Evolutionary conservation across 257 asterid species (phyloP).

Genomic region (Petrea volubilis): DNA sequence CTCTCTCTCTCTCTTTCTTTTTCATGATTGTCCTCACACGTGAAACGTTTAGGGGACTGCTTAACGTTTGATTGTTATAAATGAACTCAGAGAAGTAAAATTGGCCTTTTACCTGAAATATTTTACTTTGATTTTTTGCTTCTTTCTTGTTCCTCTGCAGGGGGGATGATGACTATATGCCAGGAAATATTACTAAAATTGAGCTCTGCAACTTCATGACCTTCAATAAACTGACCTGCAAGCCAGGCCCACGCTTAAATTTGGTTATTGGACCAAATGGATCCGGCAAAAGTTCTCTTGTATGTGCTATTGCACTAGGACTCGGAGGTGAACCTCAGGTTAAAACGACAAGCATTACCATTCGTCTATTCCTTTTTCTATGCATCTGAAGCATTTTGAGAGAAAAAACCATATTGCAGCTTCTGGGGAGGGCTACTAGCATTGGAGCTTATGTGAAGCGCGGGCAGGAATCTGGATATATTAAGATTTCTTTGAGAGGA

Average conservation of each 20-base stretch:
- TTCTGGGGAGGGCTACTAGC: constrained; percentile 93
- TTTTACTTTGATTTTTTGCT: constrained; percentile 5
- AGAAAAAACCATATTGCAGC: constrained; percentile 44
- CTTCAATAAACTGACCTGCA: constrained; percentile 60
- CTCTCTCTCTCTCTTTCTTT: not conserved
- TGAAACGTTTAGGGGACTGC: not conserved
- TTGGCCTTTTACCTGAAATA: not conserved
- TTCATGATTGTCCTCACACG: constrained; percentile 7
- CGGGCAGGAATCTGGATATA: constrained; percentile 85
- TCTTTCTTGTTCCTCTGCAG: constrained; percentile 39
- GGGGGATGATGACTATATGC: constrained; percentile 76
- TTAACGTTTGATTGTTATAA: not conserved
- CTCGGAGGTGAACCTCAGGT: constrained; percentile 98
- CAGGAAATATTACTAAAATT: constrained; percentile 78
- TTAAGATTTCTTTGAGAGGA: constrained; percentile 76
- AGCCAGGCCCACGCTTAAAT: constrained; percentile 84
- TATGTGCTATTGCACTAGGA: constrained; percentile 94
- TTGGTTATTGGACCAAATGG: constrained; percentile 98
- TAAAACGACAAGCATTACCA: constrained; percentile 2
- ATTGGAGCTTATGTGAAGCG: constrained; percentile 91
- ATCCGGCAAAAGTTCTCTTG: constrained; percentile 97
- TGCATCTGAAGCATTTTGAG: constrained; percentile 18
- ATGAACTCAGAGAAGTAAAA: not conserved
- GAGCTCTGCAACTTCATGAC: constrained; percentile 96
- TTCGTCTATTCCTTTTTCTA: constrained; percentile 12